phyloP scores from a whole-genome alignment of 257 asterid genomes.

The Craterostigma plantagineum region DNA sequence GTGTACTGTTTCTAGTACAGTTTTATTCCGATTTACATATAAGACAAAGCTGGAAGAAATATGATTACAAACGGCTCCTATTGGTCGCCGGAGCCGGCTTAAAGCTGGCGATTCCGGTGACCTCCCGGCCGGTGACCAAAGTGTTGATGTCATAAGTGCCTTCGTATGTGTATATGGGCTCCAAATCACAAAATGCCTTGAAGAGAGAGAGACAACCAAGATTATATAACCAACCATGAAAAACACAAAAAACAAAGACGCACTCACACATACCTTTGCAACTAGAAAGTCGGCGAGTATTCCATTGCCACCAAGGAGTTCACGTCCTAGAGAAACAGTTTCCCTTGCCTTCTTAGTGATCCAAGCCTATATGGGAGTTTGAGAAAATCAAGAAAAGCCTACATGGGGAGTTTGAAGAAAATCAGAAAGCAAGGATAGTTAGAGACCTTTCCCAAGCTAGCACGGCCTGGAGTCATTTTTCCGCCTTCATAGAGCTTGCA shows the following conservation, averaged over 20 bases:
- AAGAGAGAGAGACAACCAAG: neutral
- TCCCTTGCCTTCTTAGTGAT: conserved; percentile 63
- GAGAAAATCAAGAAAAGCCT: conserved; percentile 5
- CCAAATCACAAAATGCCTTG: conserved; percentile 97
- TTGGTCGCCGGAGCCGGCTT: conserved; percentile 39
- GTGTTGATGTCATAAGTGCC: conserved; percentile 98
- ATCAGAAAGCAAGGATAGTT: conserved; percentile 6
- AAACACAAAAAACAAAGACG: too few species aligned
- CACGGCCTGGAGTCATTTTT: conserved; percentile 91
- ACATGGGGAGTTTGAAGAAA: neutral
- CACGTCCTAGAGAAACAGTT: conserved; percentile 75
- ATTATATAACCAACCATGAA: too few species aligned
- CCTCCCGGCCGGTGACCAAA: conserved; percentile 75
- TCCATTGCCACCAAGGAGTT: conserved; percentile 91
- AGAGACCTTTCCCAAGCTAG: conserved; percentile 84
- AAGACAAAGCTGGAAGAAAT: neutral
- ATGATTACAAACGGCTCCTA: conserved; percentile 55
- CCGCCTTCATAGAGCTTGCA: conserved; percentile 89
- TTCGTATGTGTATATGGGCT: conserved; percentile 86
- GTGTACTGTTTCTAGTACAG: too few species aligned
- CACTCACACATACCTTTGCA: conserved; percentile 43
- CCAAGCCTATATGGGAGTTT: conserved; percentile 57
- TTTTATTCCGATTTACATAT: too few species aligned
- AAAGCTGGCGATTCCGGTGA: conserved; percentile 81
- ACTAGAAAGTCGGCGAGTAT: conserved; percentile 56